Evolutionary conservation across 2,329 filamentous ascomycete genomes (phyloP).

Genomic region (Colletotrichum lentis): DNA sequence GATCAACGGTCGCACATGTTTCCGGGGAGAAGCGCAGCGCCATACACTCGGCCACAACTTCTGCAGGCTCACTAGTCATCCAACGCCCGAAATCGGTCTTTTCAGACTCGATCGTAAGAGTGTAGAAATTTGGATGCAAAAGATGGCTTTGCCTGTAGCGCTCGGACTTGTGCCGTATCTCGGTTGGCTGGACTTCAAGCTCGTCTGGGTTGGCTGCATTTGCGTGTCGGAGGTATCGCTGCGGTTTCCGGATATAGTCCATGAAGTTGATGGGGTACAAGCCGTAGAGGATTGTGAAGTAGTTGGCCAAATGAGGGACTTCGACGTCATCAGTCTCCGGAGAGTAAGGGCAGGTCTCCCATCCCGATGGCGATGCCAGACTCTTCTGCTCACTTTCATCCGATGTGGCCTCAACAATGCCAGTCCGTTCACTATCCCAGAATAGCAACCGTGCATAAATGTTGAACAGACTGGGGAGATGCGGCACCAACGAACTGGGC

Average conservation of each 20-base stretch:
- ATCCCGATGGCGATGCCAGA: slow-evolving; percentile 52
- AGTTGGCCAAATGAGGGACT: slow-evolving; percentile 74
- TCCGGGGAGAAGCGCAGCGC: slow-evolving; percentile 61
- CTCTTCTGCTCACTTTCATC: slow-evolving; percentile 50
- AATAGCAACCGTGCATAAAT: slow-evolving; percentile 83
- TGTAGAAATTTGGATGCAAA: slow-evolving; percentile 86
- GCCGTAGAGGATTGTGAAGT: slow-evolving; percentile 84
- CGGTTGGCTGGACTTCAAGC: slow-evolving; percentile 78
- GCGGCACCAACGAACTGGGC: slow-evolving; percentile 72
- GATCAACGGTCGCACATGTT: slow-evolving; percentile 36
- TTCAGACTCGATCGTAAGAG: slow-evolving; percentile 79
- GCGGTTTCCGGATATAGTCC: slow-evolving; percentile 84
- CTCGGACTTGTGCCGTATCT: slow-evolving; percentile 79
- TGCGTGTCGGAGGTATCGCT: slow-evolving; percentile 78
- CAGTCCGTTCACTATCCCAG: slow-evolving; percentile 69
- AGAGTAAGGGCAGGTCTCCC: slow-evolving; percentile 71
- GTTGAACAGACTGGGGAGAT: slow-evolving; percentile 78
- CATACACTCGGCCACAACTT: slow-evolving; percentile 83
- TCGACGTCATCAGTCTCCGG: slow-evolving; percentile 68
- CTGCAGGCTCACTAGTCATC: slow-evolving; percentile 80
- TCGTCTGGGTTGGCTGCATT: slow-evolving; percentile 75
- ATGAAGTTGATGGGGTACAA: slow-evolving; percentile 87
- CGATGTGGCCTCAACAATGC: slow-evolving; percentile 49
- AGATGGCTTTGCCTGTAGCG: slow-evolving; percentile 76
- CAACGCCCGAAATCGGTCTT: slow-evolving; percentile 78